Evolutionary conservation across 176 grass and related monocot species (phyloP), one percentile per base, ranked within the genome.

Genomic region (Carex cristatella): DNA sequence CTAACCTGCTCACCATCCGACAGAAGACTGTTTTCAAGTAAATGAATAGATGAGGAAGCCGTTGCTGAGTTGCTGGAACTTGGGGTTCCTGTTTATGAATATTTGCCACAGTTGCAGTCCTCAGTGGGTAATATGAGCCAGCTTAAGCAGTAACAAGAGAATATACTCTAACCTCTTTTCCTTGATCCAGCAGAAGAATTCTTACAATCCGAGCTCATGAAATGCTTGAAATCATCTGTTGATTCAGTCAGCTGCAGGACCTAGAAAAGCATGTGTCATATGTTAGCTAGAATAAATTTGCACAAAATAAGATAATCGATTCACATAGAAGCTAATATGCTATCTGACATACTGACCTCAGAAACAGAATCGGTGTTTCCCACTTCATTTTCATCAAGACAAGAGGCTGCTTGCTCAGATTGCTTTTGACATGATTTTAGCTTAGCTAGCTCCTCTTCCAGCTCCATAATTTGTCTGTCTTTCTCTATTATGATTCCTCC

Each of bases 391-490:
- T 54, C 73, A 63, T 60, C 56, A 61, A 81, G 33, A 62, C 2
- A 58, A 63, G 60, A 81, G 16, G 64, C 32, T 2, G 6, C 49
- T 77, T 54, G 73, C 49, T 77, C 49, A 16, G 73, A 77, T 55
- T 56, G 73, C 13, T 31, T 77, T 56, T 46, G 23, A 12, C 48
- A 77, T 33, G 32, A 62, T 58, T 46, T 68, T 16, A 83, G 38
- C 49, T 83, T 83, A 27, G 61, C 64, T 31, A 83, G 64, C 42
- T 83, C 44, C 19, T 4, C 61, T 65, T 83, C 64, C 10, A 83
- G 42, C n/a, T 68, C 80, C 61, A 68, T 53, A 8, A 83, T 83
- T 67, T 48, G 37, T 13, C 40, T 66, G 62, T 68, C 14, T 40
- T 67, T 83, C 61, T 83, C 80, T 32, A 65, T 28, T 28, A 83